Conservation (phyloP, 345 rosid species). For the Brassica napus region Da-Ae NC_063443.1:1826501-1827000, state of each 20-base stretch:
- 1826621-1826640: slow-evolving; percentile 89
- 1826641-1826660: slow-evolving; percentile 95
- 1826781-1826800: background rate
- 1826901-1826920: slow-evolving; percentile 83
- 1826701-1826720: slow-evolving; percentile 92
- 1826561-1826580: background rate
- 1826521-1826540: slow-evolving; percentile 93
- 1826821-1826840: slow-evolving; percentile 90
- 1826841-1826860: slow-evolving; percentile 87
- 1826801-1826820: background rate
- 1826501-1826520: slow-evolving; percentile 87
- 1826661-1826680: slow-evolving; percentile 87
- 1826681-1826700: slow-evolving; percentile 98
- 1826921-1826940: slow-evolving; percentile 85
- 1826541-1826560: slow-evolving; percentile 4
- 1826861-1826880: slow-evolving; percentile 69
- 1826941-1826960: slow-evolving; percentile 99
- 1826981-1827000: slow-evolving; percentile 2
- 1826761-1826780: slow-evolving; percentile 12
- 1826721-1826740: slow-evolving; percentile 95
- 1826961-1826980: slow-evolving; percentile 48
- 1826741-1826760: slow-evolving; percentile 64
- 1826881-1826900: slow-evolving; percentile 61
- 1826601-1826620: slow-evolving; percentile 51
- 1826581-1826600: background rate